Base-by-base conservation (phyloP, 2,329 filamentous ascomycete genomes). In the Golovinomyces cichoracearum region DNA sequence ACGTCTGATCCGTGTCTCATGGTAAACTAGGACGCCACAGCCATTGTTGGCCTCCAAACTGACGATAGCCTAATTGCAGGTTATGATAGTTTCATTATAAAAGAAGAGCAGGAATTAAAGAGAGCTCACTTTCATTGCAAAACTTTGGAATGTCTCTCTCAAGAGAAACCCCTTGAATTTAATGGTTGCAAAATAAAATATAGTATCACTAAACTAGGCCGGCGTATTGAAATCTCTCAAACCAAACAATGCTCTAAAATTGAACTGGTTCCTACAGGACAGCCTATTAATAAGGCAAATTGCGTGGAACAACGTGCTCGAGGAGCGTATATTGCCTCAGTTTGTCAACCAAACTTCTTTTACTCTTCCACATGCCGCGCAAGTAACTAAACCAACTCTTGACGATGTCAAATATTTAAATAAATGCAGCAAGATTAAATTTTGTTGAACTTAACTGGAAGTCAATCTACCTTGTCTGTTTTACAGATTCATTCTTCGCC, bases 1-100 rank as follows among this genome's bases (percentile, higher is more conserved):
- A 45, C 41, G 15, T 27, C 13, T 45, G 41, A 45, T 19, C 15
- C 41, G 27, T 45, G 41, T 22, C 23, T 45, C 35, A 29, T 29
- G 27, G 13, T 29, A 29, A 37, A 37, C n/a, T 6, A 37, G 5
- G 33, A 37, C 33, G 33, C 15, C 15, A 37, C 33, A 10, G 48
- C 31, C 7, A 33, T 47, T 27, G 25, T 50, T 22, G 48, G 48
- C 10, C 10, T 50, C 2, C 48, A 50, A 37, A 50, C 48, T 5
- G 48, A 50, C 31, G 42, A 50, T 42, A n/a, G n/a, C 9, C 31
- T 50, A 15, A 29, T 47, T 22, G 15, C 35, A n/a, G 29, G 4
- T 23, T 29, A 40, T 22, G 15, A 19, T 5, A 9, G 13, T 19
- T 50, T 50, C 25, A 9, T 41, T 3, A 15, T 10, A 9, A 21